phyloP scores from a whole-genome alignment of 2,329 filamentous ascomycete species.

The Basipetospora sp. region DNA sequence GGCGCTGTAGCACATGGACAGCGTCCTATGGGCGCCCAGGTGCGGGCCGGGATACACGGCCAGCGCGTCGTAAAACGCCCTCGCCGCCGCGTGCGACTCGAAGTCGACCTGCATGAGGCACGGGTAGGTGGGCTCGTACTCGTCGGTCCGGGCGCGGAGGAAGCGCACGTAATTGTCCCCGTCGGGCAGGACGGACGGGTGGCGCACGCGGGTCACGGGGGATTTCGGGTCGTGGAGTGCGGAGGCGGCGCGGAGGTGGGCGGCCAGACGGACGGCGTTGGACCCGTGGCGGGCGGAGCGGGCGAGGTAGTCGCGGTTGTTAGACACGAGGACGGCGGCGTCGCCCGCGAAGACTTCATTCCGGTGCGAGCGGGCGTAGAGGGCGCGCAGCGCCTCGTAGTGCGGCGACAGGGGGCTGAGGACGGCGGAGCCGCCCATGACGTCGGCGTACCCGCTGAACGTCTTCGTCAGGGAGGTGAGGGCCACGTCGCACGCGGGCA shows the following conservation, averaged over 20 bases:
- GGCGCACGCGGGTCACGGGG: slow-evolving; percentile 26
- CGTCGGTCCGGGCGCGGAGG: slow-evolving; percentile 23
- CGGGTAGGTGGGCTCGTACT: slow-evolving; percentile 39
- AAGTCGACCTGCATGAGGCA: slow-evolving; percentile 40
- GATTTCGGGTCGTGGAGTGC: slow-evolving; percentile 13
- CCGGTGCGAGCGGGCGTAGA: slow-evolving; percentile 10
- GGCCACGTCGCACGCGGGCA: slow-evolving; percentile 33
- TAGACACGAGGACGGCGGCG: slow-evolving; percentile 28
- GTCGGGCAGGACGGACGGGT: slow-evolving; percentile 25
- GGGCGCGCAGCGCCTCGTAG: slow-evolving; percentile 22
- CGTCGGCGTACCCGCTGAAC: slow-evolving; percentile 41
- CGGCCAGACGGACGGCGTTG: slow-evolving; percentile 29
- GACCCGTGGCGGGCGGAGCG: slow-evolving; percentile 25
- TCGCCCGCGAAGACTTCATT: slow-evolving; percentile 33
- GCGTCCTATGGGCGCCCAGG: slow-evolving; percentile 36
- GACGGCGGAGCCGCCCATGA: slow-evolving; percentile 36
- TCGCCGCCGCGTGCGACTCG: slow-evolving; percentile 21
- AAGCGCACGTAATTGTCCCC: slow-evolving; percentile 19
- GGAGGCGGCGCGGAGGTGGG: slow-evolving; percentile 20
- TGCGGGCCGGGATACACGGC: slow-evolving; percentile 37
- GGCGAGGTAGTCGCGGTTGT: slow-evolving; percentile 28
- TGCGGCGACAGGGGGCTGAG: slow-evolving; percentile 31
- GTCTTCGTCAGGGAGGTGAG: slow-evolving; percentile 41
- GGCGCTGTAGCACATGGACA: slow-evolving; percentile 33
- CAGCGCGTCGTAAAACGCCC: slow-evolving; percentile 34